Conservation (phyloP, 192 early-diverging fungal species). For the Funneliformis geosporum region DNA sequence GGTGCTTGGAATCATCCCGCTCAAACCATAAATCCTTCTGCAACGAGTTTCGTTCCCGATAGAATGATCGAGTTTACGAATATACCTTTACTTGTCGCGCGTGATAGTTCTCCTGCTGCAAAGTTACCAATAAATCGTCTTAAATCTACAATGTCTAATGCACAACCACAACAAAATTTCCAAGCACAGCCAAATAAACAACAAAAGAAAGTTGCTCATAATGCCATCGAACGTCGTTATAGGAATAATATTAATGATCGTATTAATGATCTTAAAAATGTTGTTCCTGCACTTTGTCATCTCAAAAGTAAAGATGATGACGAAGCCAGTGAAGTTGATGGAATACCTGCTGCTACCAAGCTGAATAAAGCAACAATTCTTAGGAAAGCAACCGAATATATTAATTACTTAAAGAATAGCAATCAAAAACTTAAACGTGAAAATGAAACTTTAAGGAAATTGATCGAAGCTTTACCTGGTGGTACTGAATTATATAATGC, state of each 20-base stretch:
- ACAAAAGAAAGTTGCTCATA: constrained; percentile 91
- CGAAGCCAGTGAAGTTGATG: constrained; percentile 67
- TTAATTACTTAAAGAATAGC: constrained; percentile 56
- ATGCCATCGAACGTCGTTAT: constrained; percentile 92
- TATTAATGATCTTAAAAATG: constrained; percentile 81
- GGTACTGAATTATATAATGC: constrained; percentile 46
- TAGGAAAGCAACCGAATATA: constrained; percentile 91
- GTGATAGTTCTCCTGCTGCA: constrained; percentile 14
- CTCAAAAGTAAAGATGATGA: constrained; percentile 60
- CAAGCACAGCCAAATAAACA: constrained; percentile 49
- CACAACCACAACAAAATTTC: constrained; percentile 22
- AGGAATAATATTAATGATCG: constrained; percentile 98
- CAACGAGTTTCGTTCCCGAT: background rate
- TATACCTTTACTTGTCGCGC: background rate
- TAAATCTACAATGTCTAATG: constrained; percentile 38
- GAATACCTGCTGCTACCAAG: constrained; percentile 81
- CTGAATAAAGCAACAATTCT: constrained; percentile 95
- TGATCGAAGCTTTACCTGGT: constrained; percentile 49
- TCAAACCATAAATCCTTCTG: background rate
- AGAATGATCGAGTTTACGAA: background rate
- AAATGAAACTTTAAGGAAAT: constrained; percentile 44
- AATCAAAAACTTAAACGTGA: constrained; percentile 48
- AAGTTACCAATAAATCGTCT: constrained; percentile 54
- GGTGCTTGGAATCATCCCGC: background rate
- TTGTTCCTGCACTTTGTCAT: constrained; percentile 80